These are phyloP conservation scores for Sechiopsis laciniata DNA, from an alignment of 306 rosid genomes.

Conservation along the genomic window DNA sequence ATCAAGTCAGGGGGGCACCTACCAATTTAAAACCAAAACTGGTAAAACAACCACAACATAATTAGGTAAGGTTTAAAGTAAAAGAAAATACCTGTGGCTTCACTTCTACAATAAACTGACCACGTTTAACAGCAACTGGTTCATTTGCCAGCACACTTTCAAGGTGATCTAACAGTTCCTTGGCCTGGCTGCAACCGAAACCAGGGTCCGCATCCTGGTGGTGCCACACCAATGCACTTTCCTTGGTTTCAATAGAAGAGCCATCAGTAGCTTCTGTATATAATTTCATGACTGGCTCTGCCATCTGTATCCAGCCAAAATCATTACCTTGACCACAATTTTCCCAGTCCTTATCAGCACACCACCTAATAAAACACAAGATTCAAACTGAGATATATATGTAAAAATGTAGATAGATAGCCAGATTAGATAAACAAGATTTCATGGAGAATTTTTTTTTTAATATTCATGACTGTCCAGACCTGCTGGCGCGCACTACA, in stretches of 20 bases:
- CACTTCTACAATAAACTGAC: constrained; percentile 63
- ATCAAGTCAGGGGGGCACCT: too few relatives aligned
- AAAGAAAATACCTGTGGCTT: constrained; percentile 53
- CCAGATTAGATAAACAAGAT: neutral
- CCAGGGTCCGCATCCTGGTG: constrained; percentile 64
- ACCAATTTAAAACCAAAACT: too few relatives aligned
- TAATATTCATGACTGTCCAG: too few relatives aligned
- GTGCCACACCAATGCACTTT: constrained; percentile 69
- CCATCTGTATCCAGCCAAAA: constrained; percentile 54
- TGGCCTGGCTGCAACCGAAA: constrained; percentile 64
- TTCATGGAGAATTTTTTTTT: neutral
- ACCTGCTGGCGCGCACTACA: too few relatives aligned
- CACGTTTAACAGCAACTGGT: constrained; percentile 58
- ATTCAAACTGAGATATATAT: neutral
- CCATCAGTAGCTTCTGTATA: constrained; percentile 71
- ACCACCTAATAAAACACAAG: constrained; percentile 42
- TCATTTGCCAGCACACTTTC: constrained; percentile 68
- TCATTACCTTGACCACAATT: constrained; percentile 45
- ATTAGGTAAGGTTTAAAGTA: neutral
- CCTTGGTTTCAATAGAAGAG: constrained; percentile 52
- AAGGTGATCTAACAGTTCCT: constrained; percentile 61
- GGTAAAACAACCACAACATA: too few relatives aligned
- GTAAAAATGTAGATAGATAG: neutral
- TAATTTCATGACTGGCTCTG: constrained; percentile 57
- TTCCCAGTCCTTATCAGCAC: constrained; percentile 46